phyloP scores from a whole-genome alignment of 192 early-diverging fungal species.

The Coemansia sp. region DNA sequence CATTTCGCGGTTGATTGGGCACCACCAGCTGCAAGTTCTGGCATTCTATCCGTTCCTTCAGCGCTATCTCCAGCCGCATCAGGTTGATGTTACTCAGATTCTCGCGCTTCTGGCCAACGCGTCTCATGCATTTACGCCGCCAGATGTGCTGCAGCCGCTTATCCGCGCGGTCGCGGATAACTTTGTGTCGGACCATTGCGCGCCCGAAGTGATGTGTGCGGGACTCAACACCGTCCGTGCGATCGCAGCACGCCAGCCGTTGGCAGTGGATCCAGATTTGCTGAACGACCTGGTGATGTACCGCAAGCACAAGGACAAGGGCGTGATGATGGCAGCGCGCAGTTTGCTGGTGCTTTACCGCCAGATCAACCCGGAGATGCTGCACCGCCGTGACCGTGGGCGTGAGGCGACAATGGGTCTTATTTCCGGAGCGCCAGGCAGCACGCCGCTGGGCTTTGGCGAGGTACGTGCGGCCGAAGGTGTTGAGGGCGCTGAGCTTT shows the following conservation, averaged over 20 bases:
- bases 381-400: slow-evolving; percentile 89
- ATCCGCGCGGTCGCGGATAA: slow-evolving; percentile 92
- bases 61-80: slow-evolving; percentile 93
- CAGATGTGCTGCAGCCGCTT: slow-evolving; percentile 83
- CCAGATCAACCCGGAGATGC: slow-evolving; percentile 92
- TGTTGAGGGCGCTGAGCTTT: slow-evolving; percentile 78
- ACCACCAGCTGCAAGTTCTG: slow-evolving; percentile 89
- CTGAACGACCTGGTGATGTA: slow-evolving; percentile 88
- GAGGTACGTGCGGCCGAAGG: slow-evolving; percentile 62
- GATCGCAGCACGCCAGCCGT: slow-evolving; percentile 80
- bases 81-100: slow-evolving; percentile 89
- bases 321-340: slow-evolving; percentile 88
- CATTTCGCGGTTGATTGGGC: slow-evolving; percentile 89
- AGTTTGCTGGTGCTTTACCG: slow-evolving; percentile 89
- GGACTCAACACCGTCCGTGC: slow-evolving; percentile 88
- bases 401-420: slow-evolving; percentile 76
- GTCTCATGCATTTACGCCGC: slow-evolving; percentile 90
- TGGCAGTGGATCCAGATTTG: slow-evolving; percentile 82
- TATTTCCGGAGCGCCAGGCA: slow-evolving; percentile 53
- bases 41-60: slow-evolving; percentile 92
- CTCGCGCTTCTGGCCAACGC: slow-evolving; percentile 87
- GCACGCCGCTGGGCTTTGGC: slow-evolving; percentile 65
- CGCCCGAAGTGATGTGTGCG: slow-evolving; percentile 92
- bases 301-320: slow-evolving; percentile 91
- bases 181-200: slow-evolving; percentile 90